Evolutionary conservation across 2,329 filamentous ascomycete genomes (phyloP), one percentile per base, ranked within the genome.

Genomic region (Metarhizium humberi): DNA sequence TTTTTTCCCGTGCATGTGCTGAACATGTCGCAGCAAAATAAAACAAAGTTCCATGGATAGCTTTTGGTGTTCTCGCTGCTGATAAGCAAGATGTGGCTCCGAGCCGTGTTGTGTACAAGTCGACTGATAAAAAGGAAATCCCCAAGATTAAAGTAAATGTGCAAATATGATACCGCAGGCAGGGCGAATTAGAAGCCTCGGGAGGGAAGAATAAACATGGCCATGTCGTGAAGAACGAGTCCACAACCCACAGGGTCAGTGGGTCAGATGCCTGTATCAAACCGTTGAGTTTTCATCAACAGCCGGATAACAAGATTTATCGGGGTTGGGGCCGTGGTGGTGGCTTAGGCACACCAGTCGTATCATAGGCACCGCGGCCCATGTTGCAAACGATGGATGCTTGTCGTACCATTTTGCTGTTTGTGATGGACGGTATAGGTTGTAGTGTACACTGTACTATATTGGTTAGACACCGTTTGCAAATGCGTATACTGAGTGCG

Each of bases 351-450:
- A 78, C 68, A 50, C 75, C 75, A 29, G 76, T 78, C 59, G 75
- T 77, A 61, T 79, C 77, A 63, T 79, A 79, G 60, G 75, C 76
- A 56, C 77, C 76, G 56, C 77, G 71, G 58, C 74, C 77, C 74
- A 78, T 77, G 66, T 78, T 75, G 67, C 61, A 65, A 51, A 66
- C 64, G 58, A 61, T 65, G 57, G 67, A 65, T 52, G 64, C 65
- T 56, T 63, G 59, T 59, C 67, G 62, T 59, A 71, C 59, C 73
- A 75, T 75, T 59, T 59, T 72, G 64, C 59, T 14, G 34, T 6
- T 18, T 30, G 36, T 34, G 56, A 53, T 25, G 49, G 25, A 54
- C 42, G n/a, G 42, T 8, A 18, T 6, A 45, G 16, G 36, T 46
- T 45, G 40, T 52, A 20, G 49, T 52, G 36, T 53, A 20, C 45